These are phyloP conservation scores for Calonectria pauciramosa DNA, from an alignment of 2,329 filamentous ascomycete species.

Conservation along the genomic window DNA sequence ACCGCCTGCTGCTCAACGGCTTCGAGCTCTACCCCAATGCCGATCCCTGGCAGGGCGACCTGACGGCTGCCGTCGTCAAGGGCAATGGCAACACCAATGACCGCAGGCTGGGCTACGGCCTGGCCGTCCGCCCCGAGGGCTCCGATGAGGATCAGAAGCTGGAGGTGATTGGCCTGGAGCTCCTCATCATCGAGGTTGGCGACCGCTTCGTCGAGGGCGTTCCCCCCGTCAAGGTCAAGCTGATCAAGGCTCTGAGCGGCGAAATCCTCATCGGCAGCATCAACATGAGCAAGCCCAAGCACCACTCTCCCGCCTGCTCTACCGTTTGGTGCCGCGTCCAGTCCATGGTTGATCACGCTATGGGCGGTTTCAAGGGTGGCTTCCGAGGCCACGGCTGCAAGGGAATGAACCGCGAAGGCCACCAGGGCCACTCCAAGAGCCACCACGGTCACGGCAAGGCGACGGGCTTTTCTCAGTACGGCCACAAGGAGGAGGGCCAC, in stretches of 20 bases:
- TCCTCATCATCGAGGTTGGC: constrained; percentile 73
- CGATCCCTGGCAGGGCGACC: constrained; percentile 58
- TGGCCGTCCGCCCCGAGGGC: constrained; percentile 58
- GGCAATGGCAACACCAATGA: constrained; percentile 53
- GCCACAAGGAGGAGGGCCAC: constrained; percentile 24
- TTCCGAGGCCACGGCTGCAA: constrained; percentile 46
- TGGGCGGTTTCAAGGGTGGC: constrained; percentile 44
- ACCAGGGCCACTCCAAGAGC: constrained; percentile 24
- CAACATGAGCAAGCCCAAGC: constrained; percentile 51
- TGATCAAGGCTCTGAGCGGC: constrained; percentile 70
- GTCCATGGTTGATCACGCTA: constrained; percentile 46
- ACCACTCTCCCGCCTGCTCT: constrained; percentile 48
- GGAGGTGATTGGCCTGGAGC: constrained; percentile 65
- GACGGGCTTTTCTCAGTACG: constrained; percentile 14
- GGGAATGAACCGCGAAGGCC: constrained; percentile 37
- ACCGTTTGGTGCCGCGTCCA: constrained; percentile 68
- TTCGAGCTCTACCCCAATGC: constrained; percentile 71
- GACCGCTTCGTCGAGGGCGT: constrained; percentile 67
- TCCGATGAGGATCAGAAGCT: constrained; percentile 65
- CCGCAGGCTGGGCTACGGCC: constrained; percentile 63
- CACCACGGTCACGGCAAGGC: constrained; percentile 38
- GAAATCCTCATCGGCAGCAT: constrained; percentile 69
- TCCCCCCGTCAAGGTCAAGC: constrained; percentile 69
- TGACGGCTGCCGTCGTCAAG: constrained; percentile 62
- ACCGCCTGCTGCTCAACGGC: constrained; percentile 70